A percentile compares a stretch with the other conserved stretches of the same genome.
phyloP scores from a whole-genome alignment of 140 eudicot species.

The Stevia rebaudiana region DNA sequence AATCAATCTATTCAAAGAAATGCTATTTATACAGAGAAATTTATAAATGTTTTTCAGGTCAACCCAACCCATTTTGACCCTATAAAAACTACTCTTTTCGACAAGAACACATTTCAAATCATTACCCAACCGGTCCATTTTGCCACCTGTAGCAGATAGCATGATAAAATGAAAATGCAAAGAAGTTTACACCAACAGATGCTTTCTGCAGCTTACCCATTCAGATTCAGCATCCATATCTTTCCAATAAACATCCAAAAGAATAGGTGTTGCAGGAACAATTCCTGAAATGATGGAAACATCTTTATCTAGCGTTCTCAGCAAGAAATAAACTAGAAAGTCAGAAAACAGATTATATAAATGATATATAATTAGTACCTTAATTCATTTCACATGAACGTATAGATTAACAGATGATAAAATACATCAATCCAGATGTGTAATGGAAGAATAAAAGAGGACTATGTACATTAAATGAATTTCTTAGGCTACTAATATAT shows the following conservation, averaged over 20 bases:
- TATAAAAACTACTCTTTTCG: neutral
- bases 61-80: neutral
- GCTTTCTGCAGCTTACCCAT: conserved; percentile 57
- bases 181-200: conserved; percentile 1
- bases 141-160: neutral
- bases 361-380: neutral
- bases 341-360: neutral
- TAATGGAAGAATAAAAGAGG: neutral
- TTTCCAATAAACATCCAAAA: conserved; percentile 81
- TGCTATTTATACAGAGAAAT: neutral
- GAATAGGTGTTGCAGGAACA: conserved; percentile 56
- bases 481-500: neutral
- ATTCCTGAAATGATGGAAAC: conserved; percentile 48
- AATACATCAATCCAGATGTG: neutral
- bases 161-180: neutral
- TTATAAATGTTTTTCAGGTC: neutral
- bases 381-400: neutral
- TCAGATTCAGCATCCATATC: conserved; percentile 87
- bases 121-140: neutral
- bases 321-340: neutral
- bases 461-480: neutral
- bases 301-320: conserved; percentile 5
- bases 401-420: neutral
- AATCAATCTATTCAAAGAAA: neutral
- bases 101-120: neutral